Percentiles rank a stretch among this genome's conserved stretches.
These are phyloP conservation scores for Colletotrichum sp. DNA, from an alignment of 2,329 filamentous ascomycete species.

Conservation along the genomic window DNA sequence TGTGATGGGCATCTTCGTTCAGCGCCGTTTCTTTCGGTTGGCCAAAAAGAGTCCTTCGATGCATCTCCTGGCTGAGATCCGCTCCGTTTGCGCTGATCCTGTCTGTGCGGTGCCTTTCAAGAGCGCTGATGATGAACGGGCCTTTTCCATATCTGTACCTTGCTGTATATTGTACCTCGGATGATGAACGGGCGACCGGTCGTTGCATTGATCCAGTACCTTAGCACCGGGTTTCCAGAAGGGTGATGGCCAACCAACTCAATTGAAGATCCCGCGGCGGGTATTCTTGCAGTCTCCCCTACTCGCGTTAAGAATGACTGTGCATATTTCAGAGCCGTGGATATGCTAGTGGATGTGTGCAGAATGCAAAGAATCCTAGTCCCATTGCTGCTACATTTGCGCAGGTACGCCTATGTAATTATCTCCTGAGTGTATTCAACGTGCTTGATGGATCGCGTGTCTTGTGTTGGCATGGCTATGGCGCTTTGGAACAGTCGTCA, in stretches of 20 bases:
- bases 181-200: neutral
- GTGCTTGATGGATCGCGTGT: neutral
- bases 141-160: too few relatives aligned
- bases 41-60: neutral
- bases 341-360: neutral
- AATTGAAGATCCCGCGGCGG: neutral
- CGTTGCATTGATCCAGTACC: neutral
- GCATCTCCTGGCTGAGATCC: neutral
- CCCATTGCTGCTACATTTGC: neutral
- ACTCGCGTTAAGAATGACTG: neutral
- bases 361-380: neutral
- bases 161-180: neutral
- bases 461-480: neutral
- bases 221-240: neutral
- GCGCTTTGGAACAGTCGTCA: neutral
- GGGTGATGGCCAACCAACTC: neutral
- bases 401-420: neutral
- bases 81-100: neutral
- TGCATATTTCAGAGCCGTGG: rapidly evolving
- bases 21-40: neutral
- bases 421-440: neutral
- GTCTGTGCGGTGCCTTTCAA: neutral
- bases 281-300: neutral
- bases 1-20: neutral
- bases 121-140: neutral